Base-by-base conservation (phyloP, 202 grass and related monocot genomes). In the Zizania palustris region DNA sequence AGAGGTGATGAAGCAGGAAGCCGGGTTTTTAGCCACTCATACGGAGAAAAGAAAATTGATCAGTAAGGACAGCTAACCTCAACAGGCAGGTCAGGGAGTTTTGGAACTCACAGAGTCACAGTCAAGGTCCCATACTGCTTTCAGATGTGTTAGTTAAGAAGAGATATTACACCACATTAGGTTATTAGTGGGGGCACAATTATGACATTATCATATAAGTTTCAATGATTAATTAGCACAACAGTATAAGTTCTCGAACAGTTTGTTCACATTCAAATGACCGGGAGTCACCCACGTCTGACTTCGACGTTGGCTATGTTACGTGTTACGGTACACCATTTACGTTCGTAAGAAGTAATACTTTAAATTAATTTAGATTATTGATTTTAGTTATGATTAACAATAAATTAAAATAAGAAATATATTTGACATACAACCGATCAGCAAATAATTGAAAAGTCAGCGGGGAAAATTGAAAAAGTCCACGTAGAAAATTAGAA, bases 191-290 rank as follows among this genome's bases (percentile, higher is more conserved):
- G 65, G 19, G 65, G 58, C 11, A 63, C 53, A 68, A 87, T 83
- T 83, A 83, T 69, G 74, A 55, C 44, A 74, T 46, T 83, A 83
- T 74, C 61, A 87, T 87, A 11, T 73, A 43, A 11, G 49, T 46
- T 45, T 45, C 67, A 73, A 62, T 68, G 53, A 78, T 68, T 73
- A 60, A 10, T 45, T 37, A 1, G 58, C 51, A 60, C 14, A 20
- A 35, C 40, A 77, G 16, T 15, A 21, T 45, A 67, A 66, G 60
- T 1, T 63, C 20, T 51, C 22, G 11, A 73, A 68, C n/a, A 18
- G 21, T 78, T 44, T 83, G 74, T 45, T 60, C 60, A 55, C 37
- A 61, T 78, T 73, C 21, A 21, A 45, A 81, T 49, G 9, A 39
- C 43, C 11, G 10, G 15, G 39, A 56, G 28, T 28, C 28, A 28